These are phyloP conservation scores for Neurospora sp. DNA, from an alignment of 495 filamentous ascomycete species.

Conservation along the genomic window DNA sequence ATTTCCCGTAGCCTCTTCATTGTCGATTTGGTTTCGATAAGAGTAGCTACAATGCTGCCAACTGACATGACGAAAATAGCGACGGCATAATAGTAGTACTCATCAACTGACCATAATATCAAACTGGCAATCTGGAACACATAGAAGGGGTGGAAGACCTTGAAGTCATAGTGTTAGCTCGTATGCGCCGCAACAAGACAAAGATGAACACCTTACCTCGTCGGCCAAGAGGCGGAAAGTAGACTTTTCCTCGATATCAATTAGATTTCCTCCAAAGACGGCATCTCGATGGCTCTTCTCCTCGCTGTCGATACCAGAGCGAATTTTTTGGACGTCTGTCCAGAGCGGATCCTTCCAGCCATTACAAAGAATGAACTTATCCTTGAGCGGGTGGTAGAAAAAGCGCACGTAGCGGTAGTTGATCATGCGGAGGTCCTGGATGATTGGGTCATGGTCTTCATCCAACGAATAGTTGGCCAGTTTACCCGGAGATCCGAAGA, in stretches of 20 bases:
- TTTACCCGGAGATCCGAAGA: constrained; percentile 63
- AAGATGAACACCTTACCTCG: constrained; percentile 48
- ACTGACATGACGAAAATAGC: constrained; percentile 95
- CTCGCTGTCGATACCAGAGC: constrained; percentile 79
- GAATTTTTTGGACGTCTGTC: constrained; percentile 65
- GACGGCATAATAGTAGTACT: constrained; percentile 94
- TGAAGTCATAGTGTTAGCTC: not conserved
- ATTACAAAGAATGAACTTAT: constrained; percentile 75
- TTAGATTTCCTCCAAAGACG: constrained; percentile 80
- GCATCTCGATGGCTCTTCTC: constrained; percentile 74
- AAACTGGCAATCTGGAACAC: constrained; percentile 96
- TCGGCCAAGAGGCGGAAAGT: constrained; percentile 74
- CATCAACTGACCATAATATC: constrained; percentile 85
- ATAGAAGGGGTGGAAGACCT: constrained; percentile 97
- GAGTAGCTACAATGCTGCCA: constrained; percentile 78
- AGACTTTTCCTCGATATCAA: constrained; percentile 86
- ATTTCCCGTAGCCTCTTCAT: constrained; percentile 88
- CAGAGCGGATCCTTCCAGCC: constrained; percentile 91
- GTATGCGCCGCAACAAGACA: not conserved
- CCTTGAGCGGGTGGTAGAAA: constrained; percentile 77
- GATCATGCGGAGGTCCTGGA: constrained; percentile 59
- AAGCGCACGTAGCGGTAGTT: constrained; percentile 93
- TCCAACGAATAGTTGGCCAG: constrained; percentile 49
- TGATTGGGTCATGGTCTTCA: constrained; percentile 76
- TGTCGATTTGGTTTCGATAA: constrained; percentile 86